Percentiles rank a stretch among this genome's conserved stretches.
Evolutionary conservation across 345 rosid genomes (phyloP).

Genomic region (Euphorbia peplus): DNA sequence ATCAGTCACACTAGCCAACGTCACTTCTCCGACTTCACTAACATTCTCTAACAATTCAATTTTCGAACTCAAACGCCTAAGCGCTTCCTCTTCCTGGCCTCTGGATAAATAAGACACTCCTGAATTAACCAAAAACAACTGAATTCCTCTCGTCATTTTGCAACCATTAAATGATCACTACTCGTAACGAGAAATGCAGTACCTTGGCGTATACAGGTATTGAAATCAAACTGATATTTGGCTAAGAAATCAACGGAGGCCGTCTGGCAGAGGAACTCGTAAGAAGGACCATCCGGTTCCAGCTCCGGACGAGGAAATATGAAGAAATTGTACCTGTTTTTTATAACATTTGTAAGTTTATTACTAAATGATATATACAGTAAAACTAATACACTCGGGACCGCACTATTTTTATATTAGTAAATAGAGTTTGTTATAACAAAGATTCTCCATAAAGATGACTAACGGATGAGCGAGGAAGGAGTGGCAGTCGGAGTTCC

Average conservation of each 20-base stretch:
- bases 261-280: constrained; percentile 86
- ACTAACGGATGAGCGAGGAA: constrained; percentile 79
- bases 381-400: no score
- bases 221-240: constrained; percentile 88
- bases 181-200: not conserved
- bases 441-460: no score
- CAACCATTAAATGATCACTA: not conserved
- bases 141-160: not conserved
- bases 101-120: constrained; percentile 94
- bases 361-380: no score
- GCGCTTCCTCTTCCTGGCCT: constrained; percentile 62
- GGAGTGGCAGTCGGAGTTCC: constrained; percentile 65
- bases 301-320: constrained; percentile 73
- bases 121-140: constrained; percentile 43
- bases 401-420: no score
- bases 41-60: constrained; percentile 24
- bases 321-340: constrained; percentile 77
- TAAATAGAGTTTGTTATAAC: no score
- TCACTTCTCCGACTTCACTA: constrained; percentile 34
- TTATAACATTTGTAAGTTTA: no score
- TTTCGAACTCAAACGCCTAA: constrained; percentile 32
- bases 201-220: constrained; percentile 80
- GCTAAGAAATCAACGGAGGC: constrained; percentile 84
- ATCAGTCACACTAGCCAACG: constrained; percentile 49
- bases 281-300: constrained; percentile 41